These are phyloP conservation scores for Scutellaria baicalensis DNA, from an alignment of 257 asterid genomes.

Conservation along the genomic window DNA sequence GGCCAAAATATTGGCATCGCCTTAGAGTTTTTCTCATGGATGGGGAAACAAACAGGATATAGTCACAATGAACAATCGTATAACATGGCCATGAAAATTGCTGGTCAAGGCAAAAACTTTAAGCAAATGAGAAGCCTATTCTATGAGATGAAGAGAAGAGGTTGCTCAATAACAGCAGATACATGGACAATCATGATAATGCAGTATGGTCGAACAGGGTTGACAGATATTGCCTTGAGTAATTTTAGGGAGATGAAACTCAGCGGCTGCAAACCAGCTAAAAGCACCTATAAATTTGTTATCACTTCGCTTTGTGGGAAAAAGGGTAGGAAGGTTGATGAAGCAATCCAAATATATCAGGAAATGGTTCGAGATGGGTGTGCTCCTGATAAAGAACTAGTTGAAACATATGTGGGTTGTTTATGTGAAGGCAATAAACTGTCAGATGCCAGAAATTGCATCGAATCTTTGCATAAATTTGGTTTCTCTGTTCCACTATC, in stretches of 20 bases:
- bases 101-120: constrained; percentile 84
- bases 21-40: constrained; percentile 68
- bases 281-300: constrained; percentile 46
- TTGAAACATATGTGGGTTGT: constrained; percentile 56
- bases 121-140: constrained; percentile 68
- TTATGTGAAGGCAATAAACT: constrained; percentile 58
- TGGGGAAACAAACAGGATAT: constrained; percentile 49
- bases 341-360: constrained; percentile 49
- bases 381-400: constrained; percentile 59
- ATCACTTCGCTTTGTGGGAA: constrained; percentile 59
- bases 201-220: constrained; percentile 82
- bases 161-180: constrained; percentile 51
- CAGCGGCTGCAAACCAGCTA: constrained; percentile 46
- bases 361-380: constrained; percentile 49
- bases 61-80: constrained; percentile 50
- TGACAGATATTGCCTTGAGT: constrained; percentile 61
- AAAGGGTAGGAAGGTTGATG: constrained; percentile 71
- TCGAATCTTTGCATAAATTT: constrained; percentile 35
- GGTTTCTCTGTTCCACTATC: constrained; percentile 61
- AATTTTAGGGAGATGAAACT: constrained; percentile 66
- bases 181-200: constrained; percentile 87
- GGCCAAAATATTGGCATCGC: constrained; percentile 39
- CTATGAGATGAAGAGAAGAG: constrained; percentile 66
- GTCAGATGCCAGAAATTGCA: constrained; percentile 51
- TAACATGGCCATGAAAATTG: constrained; percentile 68